These are phyloP conservation scores for Capillidium rhysosporum DNA, from an alignment of 371 early-diverging fungal genomes.

Conservation along the genomic window DNA sequence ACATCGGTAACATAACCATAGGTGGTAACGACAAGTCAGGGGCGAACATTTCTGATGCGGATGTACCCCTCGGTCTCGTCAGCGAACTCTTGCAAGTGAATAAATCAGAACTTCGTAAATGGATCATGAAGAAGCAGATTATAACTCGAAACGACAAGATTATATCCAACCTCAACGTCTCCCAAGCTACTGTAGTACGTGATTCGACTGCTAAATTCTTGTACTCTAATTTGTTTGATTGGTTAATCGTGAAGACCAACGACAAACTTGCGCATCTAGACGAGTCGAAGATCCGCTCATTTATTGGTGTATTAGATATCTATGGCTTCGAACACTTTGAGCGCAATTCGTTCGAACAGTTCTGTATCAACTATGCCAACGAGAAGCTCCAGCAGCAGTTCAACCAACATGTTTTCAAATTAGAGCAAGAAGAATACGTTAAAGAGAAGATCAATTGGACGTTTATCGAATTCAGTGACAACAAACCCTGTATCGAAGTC, in stretches of 20 bases:
- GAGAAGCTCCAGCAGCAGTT: conserved; percentile 97
- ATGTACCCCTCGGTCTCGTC: conserved; percentile 40
- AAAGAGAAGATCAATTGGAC: conserved; percentile 81
- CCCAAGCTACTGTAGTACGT: conserved; percentile 58
- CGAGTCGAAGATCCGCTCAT: conserved; percentile 24
- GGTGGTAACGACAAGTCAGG: conserved; percentile 41
- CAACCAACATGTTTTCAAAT: conserved; percentile 79
- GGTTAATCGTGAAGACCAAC: conserved; percentile 75
- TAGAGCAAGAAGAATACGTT: conserved; percentile 91
- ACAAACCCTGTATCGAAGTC: conserved; percentile 97
- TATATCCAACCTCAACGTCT: conserved; percentile 41
- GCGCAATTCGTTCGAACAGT: conserved; percentile 98
- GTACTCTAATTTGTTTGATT: conserved; percentile 83
- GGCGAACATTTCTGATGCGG: conserved; percentile 46
- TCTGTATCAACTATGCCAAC: conserved; percentile 98
- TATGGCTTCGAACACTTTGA: conserved; percentile 95
- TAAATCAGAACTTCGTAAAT: conserved; percentile 54
- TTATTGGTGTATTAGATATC: conserved; percentile 94
- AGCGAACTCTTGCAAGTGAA: conserved; percentile 56
- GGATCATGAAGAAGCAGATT: conserved; percentile 78
- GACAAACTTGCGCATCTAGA: conserved; percentile 46
- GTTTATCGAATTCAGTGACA: conserved; percentile 92
- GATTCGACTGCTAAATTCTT: conserved; percentile 91
- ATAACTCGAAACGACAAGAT: conserved; percentile 72
- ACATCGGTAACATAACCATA: conserved; percentile 81